Base-by-base conservation (phyloP, 345 rosid species). In the Populus ilicifolia region DNA sequence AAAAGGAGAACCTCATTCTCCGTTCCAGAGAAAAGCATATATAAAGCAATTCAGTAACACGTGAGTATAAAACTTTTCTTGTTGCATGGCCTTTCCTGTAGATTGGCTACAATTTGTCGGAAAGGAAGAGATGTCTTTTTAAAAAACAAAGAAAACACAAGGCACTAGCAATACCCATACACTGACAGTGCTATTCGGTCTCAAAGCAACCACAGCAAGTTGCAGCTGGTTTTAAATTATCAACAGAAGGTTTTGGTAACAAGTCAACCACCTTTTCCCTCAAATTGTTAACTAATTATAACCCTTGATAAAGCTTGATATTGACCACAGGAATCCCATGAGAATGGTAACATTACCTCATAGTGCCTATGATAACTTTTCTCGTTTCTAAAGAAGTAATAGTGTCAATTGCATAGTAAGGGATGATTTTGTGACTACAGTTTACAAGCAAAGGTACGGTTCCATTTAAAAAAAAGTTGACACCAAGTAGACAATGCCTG, bases 391-490 rank as follows among this genome's bases (percentile, higher is more conserved):
- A 50, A 71, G 21, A 8, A 35, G 2, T 29, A 48, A 11, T 10
- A 33, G 7, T 39, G 41, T 39, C 41, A 39, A 7, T 39, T 39
- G 41, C 41, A 39, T 39, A 7, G 1, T 39, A 39, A 33, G 35
- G 35, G 35, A 33, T 33, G 35, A 33, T 33, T 33, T 33, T 33
- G 35, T 33, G 35, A 33, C 5, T 33, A 29, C 30, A 75, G 82
- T 54, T 6, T 46, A 64, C 68, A 69, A 5, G 33, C n/a, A 52
- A 75, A 75, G 20, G 72, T 27, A 35, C 39, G 14, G 13, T 71
- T 30, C 27, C 62, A 39, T 70, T 36, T 14, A 44, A 29, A 39
- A 33, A 33, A 78, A 76, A 79, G 77, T 70, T 79, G 76, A 54
- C 35, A 70, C 54, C 35, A 8, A 14, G 36, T 20, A 69, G 77